Evolutionary conservation across 257 asterid genomes (phyloP), one percentile per base, ranked within the genome.

Genomic region (Solanum pinnatisectum): DNA sequence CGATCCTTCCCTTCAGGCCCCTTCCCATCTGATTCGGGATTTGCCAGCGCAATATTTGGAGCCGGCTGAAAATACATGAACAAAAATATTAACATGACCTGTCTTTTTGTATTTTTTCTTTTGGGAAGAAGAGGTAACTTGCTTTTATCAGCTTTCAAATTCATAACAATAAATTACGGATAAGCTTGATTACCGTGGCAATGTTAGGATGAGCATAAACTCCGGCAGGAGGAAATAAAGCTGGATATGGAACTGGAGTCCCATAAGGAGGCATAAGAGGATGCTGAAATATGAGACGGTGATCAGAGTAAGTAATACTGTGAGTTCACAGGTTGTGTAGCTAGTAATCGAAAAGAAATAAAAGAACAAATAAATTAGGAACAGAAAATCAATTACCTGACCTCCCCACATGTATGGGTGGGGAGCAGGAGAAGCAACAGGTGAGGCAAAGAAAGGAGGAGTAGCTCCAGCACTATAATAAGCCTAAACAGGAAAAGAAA

Each of bases 221-320:
- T 88, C 96, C 98, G 44, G 95, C 96, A 46, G 97, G 98, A 91
- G 98, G 96, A 93, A 95, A 97, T 30, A 97, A 59, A 88, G 98
- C 95, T 87, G 98, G 98, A 91, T 95, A 97, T 30, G 99, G 98
- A 91, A 97, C 97, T 74, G 99, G 98, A 88, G 98, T 96, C 88
- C 99, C 99, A 90, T 96, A 97, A 87, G 98, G 98, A 79, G 98
- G 92, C 98, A 97, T 96, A 91, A 96, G 73, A 87, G 99, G 98
- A 90, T 96, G 99, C 98, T 97, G 96, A 87, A 90, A 88, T 25
- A 67, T 22, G 23, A 67, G 63, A 27, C 12, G 32, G 70, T 49
- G 32, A 85, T 70, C 76, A 77, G 44, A 83, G 49, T 32, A 63
- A 72, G 84, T 49, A 27, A 65, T 67, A 81, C 63, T 10, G 70